Conservation (phyloP, 495 filamentous ascomycete species). For the Amphirosellinia nigrospora region DNA sequence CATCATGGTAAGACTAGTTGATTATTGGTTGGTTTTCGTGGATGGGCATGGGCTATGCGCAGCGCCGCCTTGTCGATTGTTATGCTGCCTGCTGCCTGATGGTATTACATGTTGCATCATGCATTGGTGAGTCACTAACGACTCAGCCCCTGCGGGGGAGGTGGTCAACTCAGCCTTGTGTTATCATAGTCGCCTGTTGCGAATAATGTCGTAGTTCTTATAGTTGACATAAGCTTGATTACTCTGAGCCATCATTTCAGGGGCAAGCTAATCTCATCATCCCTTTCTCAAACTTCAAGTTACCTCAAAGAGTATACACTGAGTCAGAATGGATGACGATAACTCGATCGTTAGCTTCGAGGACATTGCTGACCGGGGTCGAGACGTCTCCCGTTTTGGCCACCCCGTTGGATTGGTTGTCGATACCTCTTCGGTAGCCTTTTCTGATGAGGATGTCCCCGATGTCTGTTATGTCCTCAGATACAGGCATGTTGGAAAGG, state of each 20-base stretch:
- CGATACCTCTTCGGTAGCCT: conserved; percentile 9
- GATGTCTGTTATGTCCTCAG: conserved; percentile 42
- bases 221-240: background rate
- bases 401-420: background rate
- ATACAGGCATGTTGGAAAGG: conserved; percentile 31
- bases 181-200: background rate
- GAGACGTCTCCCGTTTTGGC: background rate
- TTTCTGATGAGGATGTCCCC: conserved; percentile 39
- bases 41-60: background rate
- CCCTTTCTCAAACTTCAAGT: background rate
- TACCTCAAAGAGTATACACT: background rate
- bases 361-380: conserved; percentile 29
- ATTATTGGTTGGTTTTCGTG: background rate
- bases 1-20: background rate
- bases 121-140: conserved; percentile 2
- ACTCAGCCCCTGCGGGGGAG: conserved; percentile 3
- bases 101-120: background rate
- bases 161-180: conserved; percentile 5
- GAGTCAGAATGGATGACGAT: conserved; percentile 28
- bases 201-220: background rate
- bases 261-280: background rate
- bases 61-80: background rate
- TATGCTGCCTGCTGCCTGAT: conserved; percentile 6
- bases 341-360: conserved; percentile 38
- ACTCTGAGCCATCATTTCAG: background rate